Evolutionary conservation across 2,329 filamentous ascomycete genomes (phyloP).

Genomic region (Alternaria postmessia): DNA sequence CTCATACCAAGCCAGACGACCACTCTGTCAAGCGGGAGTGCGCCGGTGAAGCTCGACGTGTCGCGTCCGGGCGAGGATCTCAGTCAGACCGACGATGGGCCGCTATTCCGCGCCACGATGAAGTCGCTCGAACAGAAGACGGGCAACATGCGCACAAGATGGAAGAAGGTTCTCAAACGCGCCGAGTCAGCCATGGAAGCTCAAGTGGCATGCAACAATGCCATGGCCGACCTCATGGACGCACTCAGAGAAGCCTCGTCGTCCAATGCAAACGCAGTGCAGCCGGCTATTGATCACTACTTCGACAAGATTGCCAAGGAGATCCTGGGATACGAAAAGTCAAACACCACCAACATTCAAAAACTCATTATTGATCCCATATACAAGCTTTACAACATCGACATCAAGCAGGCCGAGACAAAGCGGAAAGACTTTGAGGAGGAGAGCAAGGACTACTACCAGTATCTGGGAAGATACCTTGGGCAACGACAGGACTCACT

Average conservation of each 20-base stretch:
- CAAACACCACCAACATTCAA: constrained; percentile 84
- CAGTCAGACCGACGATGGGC: constrained; percentile 86
- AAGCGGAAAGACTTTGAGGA: constrained; percentile 99
- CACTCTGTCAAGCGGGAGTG: constrained; percentile 41
- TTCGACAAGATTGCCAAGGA: constrained; percentile 96
- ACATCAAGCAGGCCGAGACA: constrained; percentile 96
- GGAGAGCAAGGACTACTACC: constrained; percentile 98
- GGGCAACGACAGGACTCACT: constrained; percentile 94
- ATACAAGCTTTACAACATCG: constrained; percentile 87
- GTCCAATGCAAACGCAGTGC: constrained; percentile 95
- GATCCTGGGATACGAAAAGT: constrained; percentile 84
- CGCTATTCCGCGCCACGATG: constrained; percentile 94
- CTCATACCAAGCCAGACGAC: constrained; percentile 54
- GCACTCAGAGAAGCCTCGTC: constrained; percentile 85
- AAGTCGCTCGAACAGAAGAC: constrained; percentile 97
- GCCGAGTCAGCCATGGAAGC: constrained; percentile 87
- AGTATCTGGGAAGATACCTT: constrained; percentile 93
- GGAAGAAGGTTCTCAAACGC: constrained; percentile 94
- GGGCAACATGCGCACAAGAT: constrained; percentile 88
- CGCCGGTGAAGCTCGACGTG: constrained; percentile 81
- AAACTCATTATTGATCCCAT: constrained; percentile 95
- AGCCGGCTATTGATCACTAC: constrained; percentile 95
- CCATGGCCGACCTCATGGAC: constrained; percentile 82
- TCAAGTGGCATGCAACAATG: constrained; percentile 85
- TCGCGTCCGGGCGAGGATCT: constrained; percentile 83